Evolutionary conservation across 2,329 filamentous ascomycete genomes (phyloP).

Genomic region (Fusarium sp.): DNA sequence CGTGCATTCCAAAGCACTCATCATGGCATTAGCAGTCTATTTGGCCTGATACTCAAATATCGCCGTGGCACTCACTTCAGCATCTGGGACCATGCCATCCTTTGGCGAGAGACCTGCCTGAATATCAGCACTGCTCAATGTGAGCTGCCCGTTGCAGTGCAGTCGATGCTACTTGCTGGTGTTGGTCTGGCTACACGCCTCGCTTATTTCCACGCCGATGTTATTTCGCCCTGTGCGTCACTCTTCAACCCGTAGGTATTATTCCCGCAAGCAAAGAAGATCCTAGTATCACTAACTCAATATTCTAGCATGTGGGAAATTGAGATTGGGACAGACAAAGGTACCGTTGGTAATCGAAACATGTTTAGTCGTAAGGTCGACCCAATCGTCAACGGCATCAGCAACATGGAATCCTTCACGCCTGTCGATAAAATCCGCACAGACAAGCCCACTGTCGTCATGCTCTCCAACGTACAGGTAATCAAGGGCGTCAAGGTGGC

Average conservation of each 20-base stretch:
- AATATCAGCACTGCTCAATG: constrained; percentile 37
- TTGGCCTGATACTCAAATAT: not conserved
- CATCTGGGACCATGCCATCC: constrained; percentile 37
- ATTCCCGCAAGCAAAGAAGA: too few relatives aligned
- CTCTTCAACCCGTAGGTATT: constrained; percentile 33
- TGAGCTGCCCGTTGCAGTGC: constrained; percentile 30
- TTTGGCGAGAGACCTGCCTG: constrained; percentile 36
- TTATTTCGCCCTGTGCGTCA: constrained; percentile 38
- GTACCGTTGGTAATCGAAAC: constrained; percentile 25
- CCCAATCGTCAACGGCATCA: constrained; percentile 39
- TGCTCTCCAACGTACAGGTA: constrained; percentile 38
- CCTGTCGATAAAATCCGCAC: constrained; percentile 37
- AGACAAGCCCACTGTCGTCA: constrained; percentile 32
- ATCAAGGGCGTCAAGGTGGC: constrained; percentile 39
- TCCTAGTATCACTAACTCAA: too few relatives aligned
- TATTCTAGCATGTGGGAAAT: constrained; percentile 26
- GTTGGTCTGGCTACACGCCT: constrained; percentile 35
- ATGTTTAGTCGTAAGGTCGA: constrained; percentile 35
- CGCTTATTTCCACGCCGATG: constrained; percentile 38
- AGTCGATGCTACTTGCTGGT: constrained; percentile 34
- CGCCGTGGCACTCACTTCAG: too few relatives aligned
- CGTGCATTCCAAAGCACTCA: constrained; percentile 38
- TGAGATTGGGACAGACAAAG: constrained; percentile 35
- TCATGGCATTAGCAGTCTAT: constrained; percentile 37
- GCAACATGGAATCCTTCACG: constrained; percentile 34